phyloP scores from a whole-genome alignment of 192 early-diverging fungal genomes.

The Diversispora epigaea region DNA sequence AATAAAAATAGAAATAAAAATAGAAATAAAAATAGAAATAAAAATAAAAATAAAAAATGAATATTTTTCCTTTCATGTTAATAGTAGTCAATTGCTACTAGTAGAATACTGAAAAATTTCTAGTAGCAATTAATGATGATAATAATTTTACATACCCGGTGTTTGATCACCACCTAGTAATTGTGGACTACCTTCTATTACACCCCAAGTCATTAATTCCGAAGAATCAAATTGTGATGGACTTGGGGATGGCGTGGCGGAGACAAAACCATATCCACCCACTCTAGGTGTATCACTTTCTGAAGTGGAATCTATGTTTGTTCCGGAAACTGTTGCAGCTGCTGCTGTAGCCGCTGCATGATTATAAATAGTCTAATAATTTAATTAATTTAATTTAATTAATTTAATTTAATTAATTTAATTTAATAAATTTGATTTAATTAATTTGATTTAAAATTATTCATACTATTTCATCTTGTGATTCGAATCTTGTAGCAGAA shows the following conservation, averaged over 20 bases:
- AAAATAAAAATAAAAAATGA: neutral
- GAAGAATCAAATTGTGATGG: constrained; percentile 66
- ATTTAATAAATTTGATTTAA: neutral
- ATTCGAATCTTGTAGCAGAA: constrained; percentile 59
- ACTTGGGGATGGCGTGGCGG: constrained; percentile 63
- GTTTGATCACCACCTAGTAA: constrained; percentile 57
- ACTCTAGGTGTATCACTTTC: constrained; percentile 51
- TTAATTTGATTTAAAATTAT: constrained; percentile 5
- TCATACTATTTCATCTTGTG: constrained; percentile 35
- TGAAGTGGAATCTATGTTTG: neutral
- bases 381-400: neutral
- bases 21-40: too few relatives aligned
- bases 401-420: neutral
- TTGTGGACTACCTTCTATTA: constrained; percentile 77
- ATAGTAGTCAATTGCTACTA: too few relatives aligned
- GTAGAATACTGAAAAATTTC: too few relatives aligned
- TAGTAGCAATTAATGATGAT: neutral
- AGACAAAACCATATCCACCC: constrained; percentile 62
- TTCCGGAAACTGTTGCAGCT: constrained; percentile 3
- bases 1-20: too few relatives aligned
- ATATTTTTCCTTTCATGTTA: neutral
- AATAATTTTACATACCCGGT: constrained; percentile 35
- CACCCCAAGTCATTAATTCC: constrained; percentile 84
- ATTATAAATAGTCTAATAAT: constrained; percentile 21
- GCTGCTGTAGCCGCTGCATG: constrained; percentile 26